These are phyloP conservation scores for Seminavis robusta DNA, from an alignment of 108 stramenopile genomes.

Conservation along the genomic window DNA sequence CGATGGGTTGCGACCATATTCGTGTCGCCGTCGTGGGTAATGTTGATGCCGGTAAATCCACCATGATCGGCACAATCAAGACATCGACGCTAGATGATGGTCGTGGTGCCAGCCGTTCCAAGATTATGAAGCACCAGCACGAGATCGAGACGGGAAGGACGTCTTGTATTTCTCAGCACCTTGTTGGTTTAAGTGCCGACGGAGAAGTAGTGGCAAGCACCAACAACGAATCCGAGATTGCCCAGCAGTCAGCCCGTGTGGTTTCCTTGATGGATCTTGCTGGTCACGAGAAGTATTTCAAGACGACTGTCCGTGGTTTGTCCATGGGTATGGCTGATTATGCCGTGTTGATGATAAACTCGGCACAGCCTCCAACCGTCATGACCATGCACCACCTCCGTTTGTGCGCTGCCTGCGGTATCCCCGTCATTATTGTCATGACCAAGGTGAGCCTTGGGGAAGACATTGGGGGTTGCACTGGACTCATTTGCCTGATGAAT, in stretches of 20 bases:
- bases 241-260: conserved; percentile 14
- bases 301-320: conserved; percentile 73
- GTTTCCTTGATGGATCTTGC: conserved; percentile 69
- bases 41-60: conserved; percentile 77
- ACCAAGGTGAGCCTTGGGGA: too few species aligned
- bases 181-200: conserved; percentile 1
- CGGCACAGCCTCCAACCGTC: conserved; percentile 60
- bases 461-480: too few species aligned
- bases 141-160: conserved; percentile 75
- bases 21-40: conserved; percentile 80
- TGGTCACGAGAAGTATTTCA: conserved; percentile 82
- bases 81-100: conserved; percentile 60
- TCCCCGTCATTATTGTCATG: conserved; percentile 57
- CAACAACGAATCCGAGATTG: conserved; percentile 6
- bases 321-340: conserved; percentile 63
- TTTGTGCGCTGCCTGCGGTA: conserved; percentile 48
- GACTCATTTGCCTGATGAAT: too few species aligned
- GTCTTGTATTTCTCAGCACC: conserved; percentile 45
- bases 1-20: not conserved
- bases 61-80: conserved; percentile 62
- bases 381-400: conserved; percentile 81
- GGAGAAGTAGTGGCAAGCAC: not conserved
- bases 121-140: conserved; percentile 65
- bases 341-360: conserved; percentile 58
- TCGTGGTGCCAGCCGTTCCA: conserved; percentile 53